Base-by-base conservation (phyloP, 2,329 filamentous ascomycete genomes). In the Monosporascus sp. region DNA sequence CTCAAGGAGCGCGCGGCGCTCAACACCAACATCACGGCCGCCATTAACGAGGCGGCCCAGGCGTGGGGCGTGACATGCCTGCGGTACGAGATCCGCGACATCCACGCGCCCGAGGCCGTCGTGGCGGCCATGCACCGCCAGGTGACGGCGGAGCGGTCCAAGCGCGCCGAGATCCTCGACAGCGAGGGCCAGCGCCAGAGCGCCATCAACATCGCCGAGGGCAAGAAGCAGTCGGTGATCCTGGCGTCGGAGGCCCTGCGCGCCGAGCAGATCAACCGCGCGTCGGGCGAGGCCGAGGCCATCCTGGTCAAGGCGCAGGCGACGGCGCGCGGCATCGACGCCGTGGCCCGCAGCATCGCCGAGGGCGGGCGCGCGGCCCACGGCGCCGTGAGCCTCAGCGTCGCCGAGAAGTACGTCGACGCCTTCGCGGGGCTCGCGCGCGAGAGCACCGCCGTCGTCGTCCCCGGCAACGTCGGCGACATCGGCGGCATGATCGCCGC, bases 51-150 rank as follows among this genome's bases (percentile, higher is more conserved):
- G 71, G 94, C 94, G 1, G 93, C 94, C 5, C 88, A 95, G 65
- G 93, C 93, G 51, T 99, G 94, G 94, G 94, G 94, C 55, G 91
- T 99, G 20, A 90, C 91, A 37, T 99, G 94, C 69, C 80, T 99
- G 57, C 88, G 94, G 54, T 99, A 99, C 77, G 94, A 99, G 74
- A 99, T 99, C 70, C 83, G 94, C 62, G 94, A 99, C 72, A 99
- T 99, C 66, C 94, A 99, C 74, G 94, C 94, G 0, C 94, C 94
- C 2, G 89, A 87, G 35, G 88, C 88, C 49, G 94, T 99, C 14
- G 93, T 97, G 56, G 90, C 92, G 65, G 94, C 94, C 65, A 99
- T 99, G 94, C 94, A 99, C 77, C 84, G 94, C 59, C 93, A 97
- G 71, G 94, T 99, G 49, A 97, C 94, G 0, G 94, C 94, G 18